Evolutionary conservation across 2,329 filamentous ascomycete species (phyloP).

Genomic region (Aspergillus tubingensis): DNA sequence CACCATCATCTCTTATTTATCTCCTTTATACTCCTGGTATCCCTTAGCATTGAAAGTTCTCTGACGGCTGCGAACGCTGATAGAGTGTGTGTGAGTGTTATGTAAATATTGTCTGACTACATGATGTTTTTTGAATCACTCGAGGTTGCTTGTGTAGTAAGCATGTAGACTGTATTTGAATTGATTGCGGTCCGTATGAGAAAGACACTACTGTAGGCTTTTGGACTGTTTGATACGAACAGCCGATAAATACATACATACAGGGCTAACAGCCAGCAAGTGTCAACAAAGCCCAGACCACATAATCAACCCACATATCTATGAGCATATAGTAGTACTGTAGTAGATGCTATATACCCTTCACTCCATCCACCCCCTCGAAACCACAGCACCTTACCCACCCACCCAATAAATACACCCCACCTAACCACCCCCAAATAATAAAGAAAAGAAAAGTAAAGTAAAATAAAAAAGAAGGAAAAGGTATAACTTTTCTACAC

Average conservation of each 20-base stretch:
- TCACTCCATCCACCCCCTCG: too few relatives aligned
- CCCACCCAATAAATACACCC: neutral
- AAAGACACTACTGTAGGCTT: too few relatives aligned
- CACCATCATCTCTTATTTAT: constrained; percentile 20
- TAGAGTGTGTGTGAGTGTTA: constrained; percentile 29
- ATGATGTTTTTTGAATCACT: constrained; percentile 16
- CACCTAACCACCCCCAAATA: neutral
- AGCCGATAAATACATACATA: too few relatives aligned
- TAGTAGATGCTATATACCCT: too few relatives aligned
- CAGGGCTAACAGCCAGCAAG: too few relatives aligned
- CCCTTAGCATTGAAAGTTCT: constrained; percentile 24
- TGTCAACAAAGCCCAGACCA: too few relatives aligned
- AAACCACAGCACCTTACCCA: too few relatives aligned
- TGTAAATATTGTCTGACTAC: constrained; percentile 42
- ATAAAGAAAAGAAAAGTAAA: neutral
- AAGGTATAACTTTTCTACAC: constrained; percentile 16
- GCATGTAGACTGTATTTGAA: neutral
- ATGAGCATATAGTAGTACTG: too few relatives aligned
- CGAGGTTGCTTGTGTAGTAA: constrained; percentile 6
- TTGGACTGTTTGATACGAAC: too few relatives aligned
- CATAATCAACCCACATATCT: too few relatives aligned
- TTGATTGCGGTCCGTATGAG: neutral
- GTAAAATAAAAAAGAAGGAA: neutral
- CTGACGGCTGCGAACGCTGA: constrained; percentile 20
- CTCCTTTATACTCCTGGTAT: constrained; percentile 16